Conservation (phyloP, 176 grass and related monocot species). For the Eleusine coracana region DNA sequence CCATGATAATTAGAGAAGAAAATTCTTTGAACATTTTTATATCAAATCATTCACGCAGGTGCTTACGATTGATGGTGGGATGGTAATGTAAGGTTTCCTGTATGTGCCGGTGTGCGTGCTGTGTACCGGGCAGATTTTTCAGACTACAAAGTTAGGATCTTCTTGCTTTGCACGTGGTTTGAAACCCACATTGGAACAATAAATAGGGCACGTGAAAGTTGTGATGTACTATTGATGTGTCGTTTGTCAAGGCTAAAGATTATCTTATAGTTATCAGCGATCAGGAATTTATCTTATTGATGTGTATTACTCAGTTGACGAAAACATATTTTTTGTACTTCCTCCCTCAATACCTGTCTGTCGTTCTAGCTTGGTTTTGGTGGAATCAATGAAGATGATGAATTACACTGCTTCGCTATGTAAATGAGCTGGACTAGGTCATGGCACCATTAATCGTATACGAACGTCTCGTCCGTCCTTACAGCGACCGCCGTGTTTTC, state of each 20-base stretch:
- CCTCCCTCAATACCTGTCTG: too few species aligned
- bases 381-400: too few species aligned
- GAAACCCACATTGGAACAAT: slow-evolving; percentile 6
- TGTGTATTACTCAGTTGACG: background rate
- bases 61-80: slow-evolving; percentile 70
- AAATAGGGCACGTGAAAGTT: slow-evolving; percentile 31
- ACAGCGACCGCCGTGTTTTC: too few species aligned
- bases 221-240: background rate
- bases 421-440: too few species aligned
- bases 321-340: too few species aligned
- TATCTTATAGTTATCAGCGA: background rate
- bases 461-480: too few species aligned
- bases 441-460: too few species aligned
- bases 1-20: background rate
- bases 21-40: background rate
- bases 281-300: background rate
- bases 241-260: background rate
- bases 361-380: too few species aligned
- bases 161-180: background rate
- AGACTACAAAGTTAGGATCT: slow-evolving; percentile 10
- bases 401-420: too few species aligned
- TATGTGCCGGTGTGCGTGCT: slow-evolving; percentile 10
- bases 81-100: slow-evolving; percentile 56
- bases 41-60: slow-evolving; percentile 38
- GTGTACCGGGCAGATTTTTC: slow-evolving; percentile 35